Conservation (phyloP, 2,329 filamentous ascomycete species). For the Pseudogymnoascus sp. region DNA sequence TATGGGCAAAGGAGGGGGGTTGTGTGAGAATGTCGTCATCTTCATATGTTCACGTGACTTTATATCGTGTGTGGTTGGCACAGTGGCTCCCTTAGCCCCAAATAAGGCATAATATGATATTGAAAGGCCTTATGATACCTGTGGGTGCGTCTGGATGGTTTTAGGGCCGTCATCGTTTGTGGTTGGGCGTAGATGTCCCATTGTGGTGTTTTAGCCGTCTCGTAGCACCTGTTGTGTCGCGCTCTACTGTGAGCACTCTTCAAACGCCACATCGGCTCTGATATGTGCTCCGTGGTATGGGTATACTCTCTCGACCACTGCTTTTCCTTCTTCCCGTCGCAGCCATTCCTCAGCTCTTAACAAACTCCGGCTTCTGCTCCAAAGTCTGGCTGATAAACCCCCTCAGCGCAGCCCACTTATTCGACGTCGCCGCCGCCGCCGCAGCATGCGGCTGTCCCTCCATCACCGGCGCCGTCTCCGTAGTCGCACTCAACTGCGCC, state of each 20-base stretch:
- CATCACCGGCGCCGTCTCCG: slow-evolving; percentile 32
- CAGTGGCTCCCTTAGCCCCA: not conserved
- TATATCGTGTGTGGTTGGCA: not conserved
- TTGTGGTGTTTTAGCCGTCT: not conserved
- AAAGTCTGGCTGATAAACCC: slow-evolving; percentile 81
- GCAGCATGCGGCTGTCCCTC: slow-evolving; percentile 11
- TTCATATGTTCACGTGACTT: slow-evolving; percentile 1
- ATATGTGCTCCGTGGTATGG: not conserved
- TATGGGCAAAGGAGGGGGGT: not conserved
- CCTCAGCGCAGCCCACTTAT: slow-evolving; percentile 74
- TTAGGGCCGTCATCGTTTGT: not conserved
- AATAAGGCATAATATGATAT: not conserved
- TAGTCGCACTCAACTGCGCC: slow-evolving; percentile 54
- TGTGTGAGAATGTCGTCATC: not conserved
- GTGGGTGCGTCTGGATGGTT: not conserved
- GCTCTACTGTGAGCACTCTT: not conserved
- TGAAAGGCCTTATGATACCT: not conserved
- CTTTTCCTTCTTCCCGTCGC: not conserved
- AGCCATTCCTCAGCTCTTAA: slow-evolving; percentile 19
- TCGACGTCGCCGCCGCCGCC: slow-evolving; percentile 38
- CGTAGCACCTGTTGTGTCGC: not conserved
- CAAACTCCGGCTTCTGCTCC: slow-evolving; percentile 79
- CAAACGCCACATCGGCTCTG: not conserved
- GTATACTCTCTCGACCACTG: slow-evolving; percentile 1
- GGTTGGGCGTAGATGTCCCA: not conserved